Base-by-base conservation (phyloP, 2,329 filamentous ascomycete genomes). In the Hypocreales sp. region DNA sequence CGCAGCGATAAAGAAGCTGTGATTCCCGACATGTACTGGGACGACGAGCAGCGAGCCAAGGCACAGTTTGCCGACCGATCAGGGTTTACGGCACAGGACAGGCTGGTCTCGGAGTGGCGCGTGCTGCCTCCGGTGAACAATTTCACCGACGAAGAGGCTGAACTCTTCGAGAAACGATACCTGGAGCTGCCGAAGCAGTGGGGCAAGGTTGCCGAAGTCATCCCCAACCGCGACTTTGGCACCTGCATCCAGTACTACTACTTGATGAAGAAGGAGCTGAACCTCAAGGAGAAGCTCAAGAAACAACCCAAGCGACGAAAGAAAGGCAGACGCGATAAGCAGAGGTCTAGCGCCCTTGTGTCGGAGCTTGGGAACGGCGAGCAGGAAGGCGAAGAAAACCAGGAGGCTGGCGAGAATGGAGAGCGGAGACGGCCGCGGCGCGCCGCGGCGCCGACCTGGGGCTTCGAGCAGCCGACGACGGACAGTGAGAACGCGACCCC, bases 201-300 rank as follows among this genome's bases (percentile, higher is more conserved):
- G 79, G 78, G 79, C 31, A 73, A 71, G 40, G 73, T 90, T 31
- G 77, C 80, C 5, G 71, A 78, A 32, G 62, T 64, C 15, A 55
- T 87, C 5, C 65, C 67, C 1, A 61, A 66, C 17, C 71, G 80
- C 15, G 73, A 79, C 40, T 84, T 82, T 50, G 76, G 78, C 37
- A 70, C 79, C 25, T 83, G 78, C 49, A 90, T 90, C 39, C 77
- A 83, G 45, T 83, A 86, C 49, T 90, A 90, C 51, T 90, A 90
- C 49, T 63, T 80, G 35, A 80, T 77, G 45, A 90, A 73, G 54
- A 78, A 77, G 53, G 64, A 73, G 25, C 67, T 73, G 22, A 75
- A 80, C 35, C 73, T 86, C 34, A 83, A 86, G 47, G 77, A 81
- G 44, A 81, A 79, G 50, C 61, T 78, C 17, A 75, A 70, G 49